phyloP scores from a whole-genome alignment of 257 asterid species.

The Henckelia pumila region DNA sequence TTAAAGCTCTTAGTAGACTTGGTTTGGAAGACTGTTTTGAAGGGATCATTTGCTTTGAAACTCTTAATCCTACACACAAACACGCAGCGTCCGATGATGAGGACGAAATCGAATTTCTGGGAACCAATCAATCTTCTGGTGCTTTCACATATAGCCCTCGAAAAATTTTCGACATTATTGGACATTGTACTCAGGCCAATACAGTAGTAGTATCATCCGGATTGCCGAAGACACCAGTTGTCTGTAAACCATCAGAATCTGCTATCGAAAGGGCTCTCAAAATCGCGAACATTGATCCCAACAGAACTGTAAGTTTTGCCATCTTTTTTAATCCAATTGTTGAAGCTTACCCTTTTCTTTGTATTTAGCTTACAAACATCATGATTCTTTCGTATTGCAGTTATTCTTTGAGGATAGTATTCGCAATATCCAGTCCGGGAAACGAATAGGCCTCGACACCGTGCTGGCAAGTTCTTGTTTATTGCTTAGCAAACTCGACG shows the following conservation, averaged over 20 bases:
- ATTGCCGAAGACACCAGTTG: constrained; percentile 81
- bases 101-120: constrained; percentile 69
- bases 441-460: constrained; percentile 74
- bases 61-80: constrained; percentile 76
- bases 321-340: background rate
- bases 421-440: constrained; percentile 80
- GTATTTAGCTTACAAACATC: background rate
- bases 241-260: constrained; percentile 82
- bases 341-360: background rate
- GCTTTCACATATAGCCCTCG: constrained; percentile 19
- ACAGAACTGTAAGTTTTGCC: constrained; percentile 62
- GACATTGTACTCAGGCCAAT: constrained; percentile 64
- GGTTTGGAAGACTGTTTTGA: constrained; percentile 92
- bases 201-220: constrained; percentile 33
- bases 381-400: constrained; percentile 36
- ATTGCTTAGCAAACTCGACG: background rate
- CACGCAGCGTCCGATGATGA: constrained; percentile 71
- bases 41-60: constrained; percentile 92
- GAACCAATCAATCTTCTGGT: constrained; percentile 26
- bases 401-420: constrained; percentile 90
- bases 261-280: constrained; percentile 78
- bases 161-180: constrained; percentile 71
- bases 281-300: constrained; percentile 74
- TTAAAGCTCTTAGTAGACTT: constrained; percentile 56
- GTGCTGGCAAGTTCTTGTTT: constrained; percentile 57